Evolutionary conservation across 768 basidiomycete genomes (phyloP), one percentile per base, ranked within the genome.

Genomic region (Macrolepiota fuliginosa): DNA sequence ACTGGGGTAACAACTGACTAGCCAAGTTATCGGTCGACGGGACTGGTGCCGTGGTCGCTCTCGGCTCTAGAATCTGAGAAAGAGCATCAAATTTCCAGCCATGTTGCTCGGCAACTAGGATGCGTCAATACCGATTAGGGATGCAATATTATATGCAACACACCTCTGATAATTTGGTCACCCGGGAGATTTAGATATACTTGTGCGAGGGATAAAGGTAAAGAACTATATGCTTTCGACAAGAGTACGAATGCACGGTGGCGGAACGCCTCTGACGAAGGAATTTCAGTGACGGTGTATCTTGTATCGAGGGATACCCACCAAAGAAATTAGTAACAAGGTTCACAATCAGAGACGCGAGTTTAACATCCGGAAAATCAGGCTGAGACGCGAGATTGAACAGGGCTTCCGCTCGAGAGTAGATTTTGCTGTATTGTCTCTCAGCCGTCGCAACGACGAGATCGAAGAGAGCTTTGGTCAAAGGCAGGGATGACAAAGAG

Each of bases 211-310:
- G 79, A 58, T 11, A 86, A 62, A 12, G 84, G 81, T 24, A 92
- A 72, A 1, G 86, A 84, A 2, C 82, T 80, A 71, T 89, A 91
- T n/a, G 87, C 87, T 66, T 78, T 83, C 9, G 84, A 80, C 22
- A 91, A 66, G 9, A 91, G 75, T 1, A 67, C 66, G 63, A 88
- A 79, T 0, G 85, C 86, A 62, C 84, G 79, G 58, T 68, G 67
- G 47, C 87, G 84, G 73, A 90, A 91, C 9, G 77, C 69, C 2
- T 83, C 90, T 91, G 37, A 12, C 32, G 62, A 42, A 17, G 53
- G 32, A 29, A 56, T 6, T 49, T 58, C 50, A 17, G 56, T 56
- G 54, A 56, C 56, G 13, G 56, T 56, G 55, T 56, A 58, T 54
- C 56, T 22, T 37, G 22, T 7, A 62, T 50, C 27, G 50, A 19